Conservation (phyloP, 176 grass and related monocot species). For the Otatea glauca region DNA sequence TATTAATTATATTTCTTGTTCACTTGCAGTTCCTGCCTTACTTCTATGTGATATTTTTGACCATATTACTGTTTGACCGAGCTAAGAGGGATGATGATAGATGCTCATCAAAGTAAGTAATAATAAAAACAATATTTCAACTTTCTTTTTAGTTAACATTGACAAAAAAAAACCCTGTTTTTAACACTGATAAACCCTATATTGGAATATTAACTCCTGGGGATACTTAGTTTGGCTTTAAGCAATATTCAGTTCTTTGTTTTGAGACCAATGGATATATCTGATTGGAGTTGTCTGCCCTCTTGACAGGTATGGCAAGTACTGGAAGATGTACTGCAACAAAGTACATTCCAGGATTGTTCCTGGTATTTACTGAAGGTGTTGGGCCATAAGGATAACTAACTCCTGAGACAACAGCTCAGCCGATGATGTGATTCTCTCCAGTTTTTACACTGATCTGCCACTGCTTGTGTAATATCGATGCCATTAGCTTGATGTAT, state of each 20-base stretch:
- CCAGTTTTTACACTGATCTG: not conserved
- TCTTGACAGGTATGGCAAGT: conserved; percentile 83
- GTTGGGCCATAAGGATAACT: not conserved
- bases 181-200: not conserved
- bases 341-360: conserved; percentile 83
- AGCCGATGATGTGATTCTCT: conserved; percentile 7
- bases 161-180: not conserved
- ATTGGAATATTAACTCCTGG: not conserved
- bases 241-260: conserved; percentile 20
- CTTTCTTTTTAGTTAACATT: conserved; percentile 2
- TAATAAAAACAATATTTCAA: conserved; percentile 5
- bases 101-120: conserved; percentile 91
- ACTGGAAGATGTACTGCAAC: conserved; percentile 92
- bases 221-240: conserved; percentile 1
- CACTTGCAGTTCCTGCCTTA: conserved; percentile 80
- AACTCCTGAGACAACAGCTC: not conserved
- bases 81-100: conserved; percentile 98
- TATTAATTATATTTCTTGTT: conserved; percentile 32
- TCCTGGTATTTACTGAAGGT: conserved; percentile 87
- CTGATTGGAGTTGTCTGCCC: conserved; percentile 24
- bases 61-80: conserved; percentile 91
- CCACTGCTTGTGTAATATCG: conserved; percentile 3
- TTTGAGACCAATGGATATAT: not conserved
- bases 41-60: conserved; percentile 96
- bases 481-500: conserved; percentile 24